Evolutionary conservation across 768 basidiomycete genomes (phyloP).

Genomic region (Saitozyma sp.): DNA sequence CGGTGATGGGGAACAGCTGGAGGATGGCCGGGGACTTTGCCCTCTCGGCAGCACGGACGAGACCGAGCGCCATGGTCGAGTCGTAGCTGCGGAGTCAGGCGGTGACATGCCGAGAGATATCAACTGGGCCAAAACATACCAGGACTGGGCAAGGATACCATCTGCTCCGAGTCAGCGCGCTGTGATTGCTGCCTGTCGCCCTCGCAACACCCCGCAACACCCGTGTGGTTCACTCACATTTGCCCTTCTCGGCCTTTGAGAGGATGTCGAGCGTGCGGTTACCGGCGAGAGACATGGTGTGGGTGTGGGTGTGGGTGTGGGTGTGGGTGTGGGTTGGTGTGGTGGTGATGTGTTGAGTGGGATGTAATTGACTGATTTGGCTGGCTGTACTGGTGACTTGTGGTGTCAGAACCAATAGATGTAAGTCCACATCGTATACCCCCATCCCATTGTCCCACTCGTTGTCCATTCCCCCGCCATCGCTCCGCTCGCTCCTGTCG

Average conservation of each 20-base stretch:
- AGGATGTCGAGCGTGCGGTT: slow-evolving; percentile 52
- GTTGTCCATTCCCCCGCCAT: too few species aligned
- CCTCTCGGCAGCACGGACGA: slow-evolving; percentile 51
- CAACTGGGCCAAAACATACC: not conserved
- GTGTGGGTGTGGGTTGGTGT: not conserved
- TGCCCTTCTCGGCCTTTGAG: slow-evolving; percentile 46
- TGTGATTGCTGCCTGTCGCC: too few species aligned
- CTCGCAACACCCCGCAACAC: not conserved
- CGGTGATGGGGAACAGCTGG: slow-evolving; percentile 51
- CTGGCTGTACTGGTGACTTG: too few species aligned
- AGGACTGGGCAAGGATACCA: slow-evolving; percentile 47
- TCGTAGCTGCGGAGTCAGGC: slow-evolving; percentile 33
- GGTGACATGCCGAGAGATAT: slow-evolving; percentile 2
- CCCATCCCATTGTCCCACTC: too few species aligned
- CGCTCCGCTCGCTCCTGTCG: too few species aligned
- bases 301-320: not conserved
- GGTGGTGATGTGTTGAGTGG: not conserved
- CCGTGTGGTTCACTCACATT: slow-evolving; percentile 24
- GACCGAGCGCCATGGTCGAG: slow-evolving; percentile 41
- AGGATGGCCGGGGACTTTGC: slow-evolving; percentile 50
- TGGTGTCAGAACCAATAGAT: too few species aligned
- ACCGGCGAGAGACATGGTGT: slow-evolving; percentile 28
- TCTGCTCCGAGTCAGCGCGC: slow-evolving; percentile 12
- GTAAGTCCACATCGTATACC: too few species aligned
- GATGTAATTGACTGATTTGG: too few species aligned